Evolutionary conservation across 2,329 filamentous ascomycete genomes (phyloP), one percentile per base, ranked within the genome.

Genomic region (Trichoderma arundinaceum): DNA sequence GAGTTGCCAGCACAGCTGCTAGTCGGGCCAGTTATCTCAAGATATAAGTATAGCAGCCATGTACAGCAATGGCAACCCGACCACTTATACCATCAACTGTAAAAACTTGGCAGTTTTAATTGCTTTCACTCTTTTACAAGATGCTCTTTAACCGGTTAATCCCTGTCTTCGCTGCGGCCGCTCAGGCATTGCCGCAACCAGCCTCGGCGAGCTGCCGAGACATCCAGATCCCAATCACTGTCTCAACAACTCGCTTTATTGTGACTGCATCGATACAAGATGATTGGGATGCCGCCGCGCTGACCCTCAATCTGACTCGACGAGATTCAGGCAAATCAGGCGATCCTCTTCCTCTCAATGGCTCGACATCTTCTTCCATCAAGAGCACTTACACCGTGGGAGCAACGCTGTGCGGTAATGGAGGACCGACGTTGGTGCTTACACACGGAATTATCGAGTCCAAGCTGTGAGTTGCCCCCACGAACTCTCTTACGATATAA

Each of bases 361-460:
- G 44, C 10, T 7, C n/a, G 7, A 61, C 56, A 4, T 38, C 58
- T 22, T 8, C 35, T 9, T 12, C 38, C 7, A 12, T 62, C 10
- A 35, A 52, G 38, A 62, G 59, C 35, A 62, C 59, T 43, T 62
- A 62, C 10, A 62, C 48, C 17, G 59, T 62, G 10, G 59, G 38
- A 35, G 59, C 48, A 7, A 62, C 46, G 0, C 22, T 52, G 38
- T 53, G 59, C 28, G 59, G 59, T 15, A 41, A 53, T n/a, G 59
- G 59, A 44, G 59, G 48, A 1, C 59, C 59, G n/a, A 62, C 59
- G 7, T 22, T 62, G 28, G 22, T 62, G 4, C 48, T 62, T 22
- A 52, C 48, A 12, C 59, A 53, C 12, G 59, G 59, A 7, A 62
- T 53, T 6, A 52, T 62, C 22, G 59, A 62, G 39, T 62, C 59